These are phyloP conservation scores for Pseudomassariella vexata DNA, from an alignment of 2,329 filamentous ascomycete genomes.

Conservation along the genomic window DNA sequence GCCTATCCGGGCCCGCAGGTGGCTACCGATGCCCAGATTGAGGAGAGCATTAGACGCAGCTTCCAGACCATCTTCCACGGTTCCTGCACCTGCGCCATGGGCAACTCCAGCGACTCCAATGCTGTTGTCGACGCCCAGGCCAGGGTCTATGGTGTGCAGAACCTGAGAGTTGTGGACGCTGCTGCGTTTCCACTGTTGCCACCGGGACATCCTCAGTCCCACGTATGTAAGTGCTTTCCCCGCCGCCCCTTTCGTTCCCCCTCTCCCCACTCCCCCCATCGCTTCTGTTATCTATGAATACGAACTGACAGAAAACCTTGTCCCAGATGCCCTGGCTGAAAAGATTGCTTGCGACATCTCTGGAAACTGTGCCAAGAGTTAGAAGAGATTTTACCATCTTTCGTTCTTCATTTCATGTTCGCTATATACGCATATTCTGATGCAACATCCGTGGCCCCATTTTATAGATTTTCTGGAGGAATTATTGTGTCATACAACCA, in stretches of 20 bases:
- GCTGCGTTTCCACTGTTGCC: constrained; percentile 18
- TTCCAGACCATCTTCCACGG: constrained; percentile 41
- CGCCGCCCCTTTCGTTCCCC: too few relatives aligned
- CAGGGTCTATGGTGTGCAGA: constrained; percentile 43
- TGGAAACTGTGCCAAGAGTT: constrained; percentile 1
- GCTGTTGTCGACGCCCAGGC: constrained; percentile 50
- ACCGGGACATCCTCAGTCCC: constrained; percentile 18
- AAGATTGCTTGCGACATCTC: constrained; percentile 4
- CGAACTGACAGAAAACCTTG: too few relatives aligned
- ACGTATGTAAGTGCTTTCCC: constrained; percentile 15
- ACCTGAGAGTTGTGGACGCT: constrained; percentile 53
- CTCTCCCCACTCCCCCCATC: too few relatives aligned
- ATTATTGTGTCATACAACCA: too few relatives aligned
- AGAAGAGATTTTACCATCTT: too few relatives aligned
- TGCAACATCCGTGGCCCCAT: too few relatives aligned
- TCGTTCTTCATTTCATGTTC: too few relatives aligned
- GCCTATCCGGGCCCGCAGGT: constrained; percentile 29
- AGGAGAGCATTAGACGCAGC: constrained; percentile 23
- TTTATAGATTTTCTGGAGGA: too few relatives aligned
- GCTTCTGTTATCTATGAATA: too few relatives aligned
- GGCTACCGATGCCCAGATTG: constrained; percentile 35
- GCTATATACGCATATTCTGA: too few relatives aligned
- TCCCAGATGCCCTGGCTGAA: constrained; percentile 2
- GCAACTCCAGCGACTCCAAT: constrained; percentile 40
- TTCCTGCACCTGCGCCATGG: constrained; percentile 48